Evolutionary conservation across 768 basidiomycete genomes (phyloP), one percentile per base, ranked within the genome.

Genomic region (Glaciozyma martinii): DNA sequence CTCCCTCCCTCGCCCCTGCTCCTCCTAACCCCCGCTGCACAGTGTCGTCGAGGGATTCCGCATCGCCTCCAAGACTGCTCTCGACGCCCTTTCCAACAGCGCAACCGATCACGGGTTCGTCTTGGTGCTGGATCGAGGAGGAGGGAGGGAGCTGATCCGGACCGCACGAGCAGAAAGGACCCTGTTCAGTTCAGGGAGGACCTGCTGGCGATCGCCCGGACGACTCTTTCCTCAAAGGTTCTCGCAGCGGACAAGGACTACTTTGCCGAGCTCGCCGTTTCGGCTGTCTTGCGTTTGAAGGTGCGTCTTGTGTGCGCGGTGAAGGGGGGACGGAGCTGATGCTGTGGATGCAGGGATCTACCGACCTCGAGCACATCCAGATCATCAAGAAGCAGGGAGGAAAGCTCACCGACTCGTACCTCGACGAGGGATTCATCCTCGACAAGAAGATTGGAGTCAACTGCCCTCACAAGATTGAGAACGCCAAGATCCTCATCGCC

Each of bases 381-480:
- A 87, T 98, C 76, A 99, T 98, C 80, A 99, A 99, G 83, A 97
- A 97, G 78, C 90, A 89, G n/a, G 94, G 94, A 63, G 94, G 94
- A 58, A 99, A 97, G 80, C 82, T 99, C 72, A 94, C 91, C 0
- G 94, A 98, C 74, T 94, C 91, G 9, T 99, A 98, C 80, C 84
- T 99, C 42, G 93, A 95, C 74, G 95, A 98, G 80, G 94, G 93
- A 30, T 99, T 98, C 80, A 98, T 99, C 73, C 85, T 99, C 32
- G 92, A 98, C 78, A 99, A 99, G 80, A 82, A 84, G 13, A 94
- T 98, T 62, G 89, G 89, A 15, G 87, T 88, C 27, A 94, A 94
- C 79, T 92, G 89, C 37, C 92, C 94, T 7, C 97, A 97, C 77
- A 84, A 90, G 47, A 80, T 97, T 72, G 90, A 95, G 75, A 93